Evolutionary conservation across 371 early-diverging fungal genomes (phyloP).

Genomic region (Apophysomyces ossiformis): DNA sequence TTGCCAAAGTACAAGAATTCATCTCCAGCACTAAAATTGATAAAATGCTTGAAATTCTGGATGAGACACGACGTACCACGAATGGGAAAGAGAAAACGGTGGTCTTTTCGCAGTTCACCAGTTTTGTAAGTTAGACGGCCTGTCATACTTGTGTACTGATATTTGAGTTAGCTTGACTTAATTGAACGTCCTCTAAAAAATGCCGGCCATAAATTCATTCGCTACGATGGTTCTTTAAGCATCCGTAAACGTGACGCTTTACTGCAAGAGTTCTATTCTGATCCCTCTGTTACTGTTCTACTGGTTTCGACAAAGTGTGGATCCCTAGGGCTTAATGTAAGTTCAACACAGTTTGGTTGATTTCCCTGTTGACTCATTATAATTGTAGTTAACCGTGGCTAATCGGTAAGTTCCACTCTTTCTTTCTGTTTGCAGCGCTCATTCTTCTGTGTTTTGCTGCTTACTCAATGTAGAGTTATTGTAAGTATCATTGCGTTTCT

Average conservation of each 20-base stretch:
- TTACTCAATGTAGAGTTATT: constrained; percentile 10
- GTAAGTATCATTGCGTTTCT: constrained; percentile 3
- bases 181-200: constrained; percentile 66
- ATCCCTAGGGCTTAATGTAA: constrained; percentile 76
- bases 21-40: constrained; percentile 56
- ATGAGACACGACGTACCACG: constrained; percentile 28
- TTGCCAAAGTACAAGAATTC: constrained; percentile 17
- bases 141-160: neutral
- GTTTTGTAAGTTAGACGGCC: constrained; percentile 7
- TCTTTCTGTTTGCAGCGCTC: neutral
- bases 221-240: constrained; percentile 58
- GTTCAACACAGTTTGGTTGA: constrained; percentile 52
- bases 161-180: constrained; percentile 54
- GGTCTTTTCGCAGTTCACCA: constrained; percentile 83
- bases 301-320: constrained; percentile 68
- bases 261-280: constrained; percentile 49
- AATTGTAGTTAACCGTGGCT: constrained; percentile 23
- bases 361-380: constrained; percentile 19
- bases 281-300: constrained; percentile 58
- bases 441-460: neutral
- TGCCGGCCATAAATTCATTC: constrained; percentile 29
- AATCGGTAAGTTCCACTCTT: constrained; percentile 21
- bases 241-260: constrained; percentile 41
- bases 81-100: constrained; percentile 68
- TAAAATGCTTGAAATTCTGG: constrained; percentile 53